A percentile compares a stretch with the other conserved stretches of the same genome.
Evolutionary conservation across 306 rosid genomes (phyloP).

Genomic region (Geum urbanum): DNA sequence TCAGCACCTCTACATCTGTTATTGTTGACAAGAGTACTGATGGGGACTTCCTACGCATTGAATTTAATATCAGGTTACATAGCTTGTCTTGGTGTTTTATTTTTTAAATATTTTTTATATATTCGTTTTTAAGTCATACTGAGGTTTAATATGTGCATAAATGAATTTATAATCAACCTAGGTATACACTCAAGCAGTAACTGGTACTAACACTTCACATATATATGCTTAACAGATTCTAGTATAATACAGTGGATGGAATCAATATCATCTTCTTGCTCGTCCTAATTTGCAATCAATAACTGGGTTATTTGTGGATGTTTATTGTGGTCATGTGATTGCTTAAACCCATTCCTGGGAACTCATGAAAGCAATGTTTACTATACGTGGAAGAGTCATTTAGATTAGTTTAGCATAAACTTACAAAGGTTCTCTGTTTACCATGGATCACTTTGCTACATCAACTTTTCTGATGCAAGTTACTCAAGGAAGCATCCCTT

Average conservation of each 20-base stretch:
- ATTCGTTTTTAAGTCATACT: constrained; percentile 5
- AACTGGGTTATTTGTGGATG: background rate
- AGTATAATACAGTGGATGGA: background rate
- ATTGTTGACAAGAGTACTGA: constrained; percentile 88
- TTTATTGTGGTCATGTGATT: background rate
- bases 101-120: background rate
- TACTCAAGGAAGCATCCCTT: background rate
- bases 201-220: background rate
- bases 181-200: background rate
- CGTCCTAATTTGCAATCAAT: background rate
- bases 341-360: background rate
- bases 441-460: background rate
- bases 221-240: background rate
- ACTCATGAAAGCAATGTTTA: constrained; percentile 5
- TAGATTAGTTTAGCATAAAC: background rate
- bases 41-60: constrained; percentile 77
- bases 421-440: background rate
- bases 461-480: background rate
- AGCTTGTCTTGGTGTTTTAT: constrained; percentile 12
- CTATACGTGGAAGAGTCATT: background rate
- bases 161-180: constrained; percentile 2
- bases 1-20: constrained; percentile 83
- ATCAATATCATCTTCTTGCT: background rate
- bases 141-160: background rate
- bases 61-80: constrained; percentile 70